Evolutionary conservation across 345 rosid genomes (phyloP), one percentile per base, ranked within the genome.

Genomic region (Gossypium ekmanianum): DNA sequence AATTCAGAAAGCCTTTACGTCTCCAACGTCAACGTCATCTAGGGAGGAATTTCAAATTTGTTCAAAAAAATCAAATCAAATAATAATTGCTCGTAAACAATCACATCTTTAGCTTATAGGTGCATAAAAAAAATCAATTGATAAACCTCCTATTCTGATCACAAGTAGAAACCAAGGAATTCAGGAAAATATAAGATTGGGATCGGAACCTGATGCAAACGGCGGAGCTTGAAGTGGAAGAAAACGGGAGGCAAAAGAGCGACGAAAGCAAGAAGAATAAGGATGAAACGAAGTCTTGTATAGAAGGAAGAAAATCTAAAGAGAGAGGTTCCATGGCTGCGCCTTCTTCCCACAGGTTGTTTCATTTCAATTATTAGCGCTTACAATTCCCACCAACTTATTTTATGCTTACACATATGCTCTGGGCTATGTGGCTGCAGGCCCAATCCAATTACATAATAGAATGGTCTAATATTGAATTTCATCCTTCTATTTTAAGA

Each of bases 181-280:
- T 69, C 59, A 43, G 62, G 68, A 61, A 50, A 69, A 74, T 52
- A 63, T 50, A 17, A 39, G 26, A 22, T 45, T 43, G n/a, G 29
- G 27, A 44, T 45, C 24, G 66, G 61, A 57, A 85, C 96, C 80
- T 89, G 91, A 41, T 89, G 91, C 76, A 90, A 76, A 74, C 85
- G 84, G 50, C 92, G 90, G 79, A 95, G 97, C 58, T 87, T 84
- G 83, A 93, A 77, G 81, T 95, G 98, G 88, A 95, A 93, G 85
- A 84, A 87, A 77, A 93, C 56, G 11, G 96, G 99, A 73, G 99
- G 99, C 63, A 87, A 71, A 63, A 91, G 71, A 41, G 98, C 94
- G 73, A 90, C 27, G 79, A 90, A 82, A 22, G 81, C 88, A 9
- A 95, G 89, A 29, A 63, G 43, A 14, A 89, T 73, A 43, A 94